Evolutionary conservation across 2,329 filamentous ascomycete species (phyloP), one percentile per base, ranked within the genome.

Genomic region (Exophiala bonariae): DNA sequence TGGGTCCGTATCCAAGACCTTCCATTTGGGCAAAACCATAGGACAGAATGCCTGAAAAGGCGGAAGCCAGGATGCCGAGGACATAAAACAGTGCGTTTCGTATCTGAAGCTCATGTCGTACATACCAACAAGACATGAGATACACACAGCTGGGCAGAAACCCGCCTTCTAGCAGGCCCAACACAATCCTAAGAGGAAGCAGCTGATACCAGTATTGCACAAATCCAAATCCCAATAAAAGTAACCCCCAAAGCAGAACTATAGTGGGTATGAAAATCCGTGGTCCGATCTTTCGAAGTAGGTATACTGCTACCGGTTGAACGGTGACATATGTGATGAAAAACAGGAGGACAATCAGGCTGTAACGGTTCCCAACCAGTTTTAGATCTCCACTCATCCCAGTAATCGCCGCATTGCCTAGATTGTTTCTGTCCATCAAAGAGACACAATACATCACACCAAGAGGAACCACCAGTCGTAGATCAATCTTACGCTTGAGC

Each of bases 391-490:
- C 19, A 11, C 3, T 42, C 62, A 67, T 64, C 8, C 61, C 87
- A 14, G 87, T 87, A 63, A 92, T 85, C 35, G 80, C 80, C 31
- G 86, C 86, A 16, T 81, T 74, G n/a, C 80, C 81, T 63, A 91
- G 69, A 65, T 92, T 92, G 2, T 85, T 89, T 19, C 87, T 76
- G 61, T 92, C 87, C 81, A 91, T 87, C 49, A 91, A 70, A 55
- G 80, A 85, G 59, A 88, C 75, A 63, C 85, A 88, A 66, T 90
- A 90, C 69, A 89, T 77, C 54, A 76, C 61, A 16, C 83, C 83
- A 3, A 82, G 78, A 1, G 78, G 82, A 3, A 77, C 63, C 28
- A 86, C 79, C 3, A 86, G 70, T 2, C 83, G 79, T 23, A 74
- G 70, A 65, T 93, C 88, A 56, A 92, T 73, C 13, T 81, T 80